These are phyloP conservation scores for Phytophthora agathidicida DNA, from an alignment of 352 stramenopile species.

Conservation along the genomic window DNA sequence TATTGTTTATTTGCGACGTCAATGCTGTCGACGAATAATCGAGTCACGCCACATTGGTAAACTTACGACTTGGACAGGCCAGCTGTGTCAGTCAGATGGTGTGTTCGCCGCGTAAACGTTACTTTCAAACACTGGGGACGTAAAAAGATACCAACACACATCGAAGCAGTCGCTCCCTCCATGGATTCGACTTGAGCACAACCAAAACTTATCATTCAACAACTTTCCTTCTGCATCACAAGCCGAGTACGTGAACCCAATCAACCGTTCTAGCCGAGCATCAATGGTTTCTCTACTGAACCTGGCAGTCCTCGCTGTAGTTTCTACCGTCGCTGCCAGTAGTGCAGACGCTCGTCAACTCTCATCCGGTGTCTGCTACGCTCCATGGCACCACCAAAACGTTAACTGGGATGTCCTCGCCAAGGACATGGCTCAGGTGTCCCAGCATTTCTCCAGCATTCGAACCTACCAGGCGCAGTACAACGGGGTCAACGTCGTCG, in stretches of 20 bases:
- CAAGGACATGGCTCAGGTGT: constrained; percentile 38
- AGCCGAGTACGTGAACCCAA: not conserved
- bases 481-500: constrained; percentile 49
- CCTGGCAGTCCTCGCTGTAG: not conserved
- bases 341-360: constrained; percentile 1
- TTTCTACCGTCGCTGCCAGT: not conserved
- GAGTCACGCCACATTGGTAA: no score
- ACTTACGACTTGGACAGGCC: no score
- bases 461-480: constrained; percentile 69
- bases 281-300: not conserved
- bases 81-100: no score
- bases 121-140: no score
- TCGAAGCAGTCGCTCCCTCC: no score
- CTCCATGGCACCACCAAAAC: constrained; percentile 51
- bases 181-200: not conserved
- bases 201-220: not conserved
- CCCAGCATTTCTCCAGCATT: constrained; percentile 55
- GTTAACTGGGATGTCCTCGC: constrained; percentile 38
- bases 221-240: not conserved
- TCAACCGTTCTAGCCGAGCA: not conserved
- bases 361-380: constrained; percentile 53
- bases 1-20: no score
- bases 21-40: no score
- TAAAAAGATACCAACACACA: no score
- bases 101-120: no score